Evolutionary conservation across 768 basidiomycete genomes (phyloP), one percentile per base, ranked within the genome.

Genomic region (Tricholomella constricta): DNA sequence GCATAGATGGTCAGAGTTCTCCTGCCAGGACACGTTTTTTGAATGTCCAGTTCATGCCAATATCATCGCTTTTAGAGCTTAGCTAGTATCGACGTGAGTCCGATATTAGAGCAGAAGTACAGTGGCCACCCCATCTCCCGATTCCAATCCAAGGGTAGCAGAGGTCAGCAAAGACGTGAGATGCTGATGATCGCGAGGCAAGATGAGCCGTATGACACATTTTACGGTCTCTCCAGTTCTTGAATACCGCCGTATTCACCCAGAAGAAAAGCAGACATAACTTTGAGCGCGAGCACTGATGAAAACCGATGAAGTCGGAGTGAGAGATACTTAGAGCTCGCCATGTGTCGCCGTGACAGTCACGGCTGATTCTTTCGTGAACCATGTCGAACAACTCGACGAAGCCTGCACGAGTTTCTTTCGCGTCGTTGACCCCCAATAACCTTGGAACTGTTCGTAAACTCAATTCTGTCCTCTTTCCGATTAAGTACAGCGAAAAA

Each of bases 401-500:
- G 36, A 55, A 60, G 54, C 17, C 57, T 26, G 61, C 73, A 52
- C 83, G 85, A 59, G 72, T 89, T 54, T 81, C 88, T 17, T 89
- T 89, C 69, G 78, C 90, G 45, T 83, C 85, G 44, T 72, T 92
- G 63, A 89, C 86, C 10, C 75, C 78, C 51, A 94, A 94, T 69
- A 96, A 94, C 70, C 72, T 94, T 41, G 93, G 93, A 46, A 86
- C 88, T 2, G 81, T 88, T 48, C 79, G 86, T 54, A 86, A 82
- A 63, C 65, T 80, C 36, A 79, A 87, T 69, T 83, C 85, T 2
- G 89, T 94, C 35, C 79, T 95, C 36, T 94, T 94, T 68, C 92
- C 94, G 23, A 89, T 95, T 66, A 85, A 85, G 62, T 96, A 95
- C 69, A 86, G 86, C 68, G 88, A 91, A 61, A 87, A 86, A 66